Base-by-base conservation (phyloP, 345 rosid species). In the Hibiscus mutabilis region DNA sequence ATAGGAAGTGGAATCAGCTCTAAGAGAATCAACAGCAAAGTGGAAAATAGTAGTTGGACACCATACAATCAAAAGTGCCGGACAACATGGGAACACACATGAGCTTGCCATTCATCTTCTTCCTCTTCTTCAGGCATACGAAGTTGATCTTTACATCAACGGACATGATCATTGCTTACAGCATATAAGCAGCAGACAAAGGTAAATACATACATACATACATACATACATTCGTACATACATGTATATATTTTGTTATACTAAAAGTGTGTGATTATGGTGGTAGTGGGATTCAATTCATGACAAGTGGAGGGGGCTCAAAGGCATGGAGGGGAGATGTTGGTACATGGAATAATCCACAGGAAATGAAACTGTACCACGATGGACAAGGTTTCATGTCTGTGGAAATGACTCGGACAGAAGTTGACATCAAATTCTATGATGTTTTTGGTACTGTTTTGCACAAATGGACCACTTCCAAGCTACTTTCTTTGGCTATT, bases 91-190 rank as follows among this genome's bases (percentile, higher is more conserved):
- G 24, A 79, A 80, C 73, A 80, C 87, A 3, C 8, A 44, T 0
- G 86, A 86, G 69, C 81, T 86, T 24, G 69, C 3, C 1, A 31
- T 35, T 13, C 72, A 51, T 1, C 75, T 86, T 21, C 84, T 83
- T 40, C 89, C 89, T 22, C 63, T 83, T 6, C 75, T 86, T 13
- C 65, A 82, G 94, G 87, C 72, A 55, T 83, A 86, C 52, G 63
- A 80, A 57, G 93, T 91, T 14, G 91, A 93, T 74, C 69, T 90
- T 21, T 92, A 90, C 55, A 72, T 92, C 19, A 92, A 92, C 16
- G 96, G 96, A 29, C 96, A 90, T 65, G 97, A 92, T 68, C 94
- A 92, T 73, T 92, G 98, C 85, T 75, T 92, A 84, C 75, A 92
- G 65, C 96, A 87, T 44, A 90, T 90, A 8, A 81, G 85, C n/a